Evolutionary conservation across 2,329 filamentous ascomycete species (phyloP).

Genomic region (Aspergillus nomiae): DNA sequence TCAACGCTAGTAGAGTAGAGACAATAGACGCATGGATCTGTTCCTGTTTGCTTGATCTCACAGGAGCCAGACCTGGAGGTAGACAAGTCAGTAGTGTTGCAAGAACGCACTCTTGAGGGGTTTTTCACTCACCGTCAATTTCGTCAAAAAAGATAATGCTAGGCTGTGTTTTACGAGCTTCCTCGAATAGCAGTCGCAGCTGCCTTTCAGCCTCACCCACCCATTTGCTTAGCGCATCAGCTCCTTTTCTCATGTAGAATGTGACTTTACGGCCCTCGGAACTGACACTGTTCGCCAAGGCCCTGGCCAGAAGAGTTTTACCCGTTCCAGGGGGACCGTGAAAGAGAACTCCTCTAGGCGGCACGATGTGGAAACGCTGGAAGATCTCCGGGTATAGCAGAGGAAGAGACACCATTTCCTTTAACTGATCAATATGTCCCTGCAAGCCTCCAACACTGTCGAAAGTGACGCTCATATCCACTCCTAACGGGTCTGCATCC

Average conservation of each 20-base stretch:
- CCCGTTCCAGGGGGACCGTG: constrained; percentile 96
- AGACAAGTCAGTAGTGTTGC: not conserved
- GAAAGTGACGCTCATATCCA: constrained; percentile 90
- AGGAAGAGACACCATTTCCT: constrained; percentile 97
- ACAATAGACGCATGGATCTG: constrained; percentile 98
- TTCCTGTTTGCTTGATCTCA: constrained; percentile 96
- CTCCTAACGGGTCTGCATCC: constrained; percentile 90
- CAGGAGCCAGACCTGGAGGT: constrained; percentile 70
- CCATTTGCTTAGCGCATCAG: constrained; percentile 97
- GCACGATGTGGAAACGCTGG: constrained; percentile 85
- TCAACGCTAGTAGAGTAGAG: constrained; percentile 86
- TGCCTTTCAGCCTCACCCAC: constrained; percentile 97
- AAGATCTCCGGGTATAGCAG: constrained; percentile 95
- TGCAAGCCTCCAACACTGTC: constrained; percentile 90
- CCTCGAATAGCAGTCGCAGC: constrained; percentile 88
- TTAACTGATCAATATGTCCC: constrained; percentile 92
- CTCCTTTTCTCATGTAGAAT: constrained; percentile 99
- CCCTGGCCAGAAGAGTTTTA: constrained; percentile 94
- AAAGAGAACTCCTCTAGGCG: constrained; percentile 91
- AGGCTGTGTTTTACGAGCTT: constrained; percentile 91
- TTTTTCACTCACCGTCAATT: constrained; percentile 71
- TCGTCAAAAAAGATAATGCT: constrained; percentile 99
- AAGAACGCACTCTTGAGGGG: not conserved
- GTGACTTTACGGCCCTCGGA: constrained; percentile 91
- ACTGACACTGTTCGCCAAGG: constrained; percentile 86